Base-by-base conservation (phyloP, 805 yeast species). In the Tetrapisispora arboricola region DNA sequence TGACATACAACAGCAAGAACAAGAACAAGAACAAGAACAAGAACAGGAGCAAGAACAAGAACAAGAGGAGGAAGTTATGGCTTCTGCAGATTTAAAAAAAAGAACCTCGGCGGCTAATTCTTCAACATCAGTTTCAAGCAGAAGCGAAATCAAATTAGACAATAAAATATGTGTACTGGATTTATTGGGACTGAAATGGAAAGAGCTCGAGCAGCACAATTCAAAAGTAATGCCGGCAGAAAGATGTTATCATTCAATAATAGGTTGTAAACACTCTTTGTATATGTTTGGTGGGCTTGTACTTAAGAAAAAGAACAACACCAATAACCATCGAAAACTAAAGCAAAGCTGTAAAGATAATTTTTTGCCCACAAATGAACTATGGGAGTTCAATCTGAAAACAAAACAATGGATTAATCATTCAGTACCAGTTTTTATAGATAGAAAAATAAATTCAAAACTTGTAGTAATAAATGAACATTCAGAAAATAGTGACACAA, bases 281-380 rank as follows among this genome's bases (percentile, higher is more conserved):
- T 82, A 72, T 53, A 50, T 80, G 2, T 76, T 71, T 50, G 92
- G 94, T n/a, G 94, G 94, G n/a, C n/a, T n/a, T 25, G 13, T 25
- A 25, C 10, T 25, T 7, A 25, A 25, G 13, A 11, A 5, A 7
- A 25, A 25, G 5, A 25, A 25, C 4, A 25, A 25, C 12, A 6
- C 10, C 13, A 25, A 10, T 22, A 22, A 6, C 25, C n/a, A n/a
- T n/a, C n/a, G n/a, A n/a, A n/a, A n/a, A n/a, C n/a, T n/a, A n/a
- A n/a, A n/a, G n/a, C n/a, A n/a, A 22, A 8, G 20, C 13, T 2
- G 2, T 6, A 26, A n/a, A 19, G 57, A 55, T 11, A 55, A 63
- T 36, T 47, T 71, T 9, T 51, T 56, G 12, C 73, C 83, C 0
- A 55, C 70, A 6, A 78, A 78, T 49, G 94, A 84, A 49, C 58